Conservation (phyloP, 2,329 filamentous ascomycete genomes). For the Fusarium haematococcum region DNA sequence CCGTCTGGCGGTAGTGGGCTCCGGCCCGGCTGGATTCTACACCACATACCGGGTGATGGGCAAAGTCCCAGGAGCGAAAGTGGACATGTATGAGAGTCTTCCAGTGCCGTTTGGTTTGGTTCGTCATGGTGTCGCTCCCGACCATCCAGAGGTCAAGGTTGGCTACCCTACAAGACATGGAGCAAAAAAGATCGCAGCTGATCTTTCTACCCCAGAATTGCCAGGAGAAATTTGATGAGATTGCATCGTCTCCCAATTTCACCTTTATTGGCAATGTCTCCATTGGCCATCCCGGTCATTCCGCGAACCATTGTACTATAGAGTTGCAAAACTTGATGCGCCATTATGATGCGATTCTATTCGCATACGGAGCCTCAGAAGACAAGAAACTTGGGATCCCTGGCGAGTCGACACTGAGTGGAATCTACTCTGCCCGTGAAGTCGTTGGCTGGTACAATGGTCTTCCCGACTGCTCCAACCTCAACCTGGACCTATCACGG, state of each 20-base stretch:
- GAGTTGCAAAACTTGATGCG: constrained; percentile 76
- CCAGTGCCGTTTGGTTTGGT: constrained; percentile 94
- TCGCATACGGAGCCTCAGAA: constrained; percentile 90
- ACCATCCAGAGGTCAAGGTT: constrained; percentile 98
- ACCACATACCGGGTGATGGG: constrained; percentile 87
- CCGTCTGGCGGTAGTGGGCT: constrained; percentile 89
- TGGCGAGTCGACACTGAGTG: constrained; percentile 78
- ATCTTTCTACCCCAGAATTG: constrained; percentile 75
- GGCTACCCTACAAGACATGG: constrained; percentile 12
- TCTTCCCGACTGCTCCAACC: constrained; percentile 80
- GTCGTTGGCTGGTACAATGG: constrained; percentile 99
- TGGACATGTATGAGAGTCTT: constrained; percentile 97
- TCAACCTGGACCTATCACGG: constrained; percentile 78
- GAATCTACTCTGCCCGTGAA: constrained; percentile 87
- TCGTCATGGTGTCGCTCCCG: constrained; percentile 94
- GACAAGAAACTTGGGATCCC: constrained; percentile 84
- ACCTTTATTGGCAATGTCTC: constrained; percentile 92
- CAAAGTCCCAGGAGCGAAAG: constrained; percentile 75
- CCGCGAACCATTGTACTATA: constrained; percentile 62
- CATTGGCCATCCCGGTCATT: constrained; percentile 68
- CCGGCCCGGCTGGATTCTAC: constrained; percentile 96
- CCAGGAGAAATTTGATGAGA: constrained; percentile 91
- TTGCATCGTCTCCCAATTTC: constrained; percentile 85
- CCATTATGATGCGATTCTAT: constrained; percentile 92
- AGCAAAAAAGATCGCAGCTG: not conserved